Base-by-base conservation (phyloP, 1,284 basidiomycete genomes). In the Clitocybe nebularis region DNA sequence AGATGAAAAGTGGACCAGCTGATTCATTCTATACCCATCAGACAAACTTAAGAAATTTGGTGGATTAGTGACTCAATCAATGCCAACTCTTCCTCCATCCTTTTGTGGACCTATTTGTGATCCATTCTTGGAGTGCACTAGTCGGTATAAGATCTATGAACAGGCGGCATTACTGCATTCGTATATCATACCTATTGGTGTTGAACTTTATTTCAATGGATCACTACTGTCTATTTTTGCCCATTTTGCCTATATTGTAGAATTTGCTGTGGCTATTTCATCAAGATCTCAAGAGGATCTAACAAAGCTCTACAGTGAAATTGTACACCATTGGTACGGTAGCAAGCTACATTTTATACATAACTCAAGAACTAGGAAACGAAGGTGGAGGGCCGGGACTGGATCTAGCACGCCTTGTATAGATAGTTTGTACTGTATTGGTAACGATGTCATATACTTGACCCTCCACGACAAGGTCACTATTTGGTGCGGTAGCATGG, bases 111-210 rank as follows among this genome's bases (percentile, higher is more conserved):
- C 55, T 26, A 22, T 61, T 7, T 29, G 57, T 6, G 45, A 61
- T 48, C 49, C 49, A 5, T 41, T 50, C 45, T 41, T 58, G 1
- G 60, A 61, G 32, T 35, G 54, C 5, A 55, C 57, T 14, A 60
- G 58, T 39, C 57, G 59, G 40, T 61, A 60, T 39, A 60, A 61
- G 40, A 45, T 51, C 0, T 61, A 53, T 44, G 55, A 61, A 48
- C 59, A 56, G 58, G 59, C 58, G 57, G 56, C 58, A 23, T 42
- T 61, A 3, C n/a, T 55, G 4, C 58, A 61, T 30, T 61, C 57
- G 58, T 59, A 57, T 39, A 49, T 56, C 19, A 11, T 60, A 13
- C 57, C 58, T 9, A 53, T 61, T 19, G 56, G 50, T 8, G 49
- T 54, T 13, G 57, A 59, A 28, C 34, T 59, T 21, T 48, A 44